phyloP scores from a whole-genome alignment of 129 eudicot species.

The Helichrysum umbraculigerum region DNA sequence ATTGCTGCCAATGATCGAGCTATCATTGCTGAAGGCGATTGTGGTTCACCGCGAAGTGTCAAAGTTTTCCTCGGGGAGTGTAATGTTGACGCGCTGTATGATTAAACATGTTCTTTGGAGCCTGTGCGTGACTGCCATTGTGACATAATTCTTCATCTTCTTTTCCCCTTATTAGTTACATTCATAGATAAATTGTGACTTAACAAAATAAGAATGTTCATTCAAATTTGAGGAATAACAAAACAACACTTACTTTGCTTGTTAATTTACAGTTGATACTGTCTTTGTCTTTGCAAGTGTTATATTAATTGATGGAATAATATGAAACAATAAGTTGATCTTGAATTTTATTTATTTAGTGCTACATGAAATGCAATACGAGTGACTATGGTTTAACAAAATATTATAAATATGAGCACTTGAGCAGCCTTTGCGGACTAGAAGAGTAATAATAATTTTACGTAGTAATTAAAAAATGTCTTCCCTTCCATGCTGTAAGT shows the following conservation, averaged over 20 bases:
- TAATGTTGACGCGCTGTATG: constrained; percentile 20
- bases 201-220: neutral
- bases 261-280: neutral
- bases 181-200: neutral
- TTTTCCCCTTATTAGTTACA: neutral
- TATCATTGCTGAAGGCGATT: constrained; percentile 80
- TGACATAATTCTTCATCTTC: constrained; percentile 5
- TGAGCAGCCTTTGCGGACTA: no score
- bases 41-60: constrained; percentile 23
- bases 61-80: constrained; percentile 74
- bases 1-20: constrained; percentile 99
- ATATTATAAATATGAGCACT: neutral
- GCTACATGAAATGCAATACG: no score
- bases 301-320: neutral
- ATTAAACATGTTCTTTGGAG: neutral
- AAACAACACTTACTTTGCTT: neutral
- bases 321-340: neutral
- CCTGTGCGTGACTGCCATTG: neutral
- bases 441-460: no score
- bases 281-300: neutral
- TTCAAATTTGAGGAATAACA: constrained; percentile 17
- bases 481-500: neutral
- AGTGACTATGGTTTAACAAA: no score
- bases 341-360: neutral
- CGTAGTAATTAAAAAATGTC: neutral